Base-by-base conservation (phyloP, 345 rosid species). In the Gossypium thurberi region DNA sequence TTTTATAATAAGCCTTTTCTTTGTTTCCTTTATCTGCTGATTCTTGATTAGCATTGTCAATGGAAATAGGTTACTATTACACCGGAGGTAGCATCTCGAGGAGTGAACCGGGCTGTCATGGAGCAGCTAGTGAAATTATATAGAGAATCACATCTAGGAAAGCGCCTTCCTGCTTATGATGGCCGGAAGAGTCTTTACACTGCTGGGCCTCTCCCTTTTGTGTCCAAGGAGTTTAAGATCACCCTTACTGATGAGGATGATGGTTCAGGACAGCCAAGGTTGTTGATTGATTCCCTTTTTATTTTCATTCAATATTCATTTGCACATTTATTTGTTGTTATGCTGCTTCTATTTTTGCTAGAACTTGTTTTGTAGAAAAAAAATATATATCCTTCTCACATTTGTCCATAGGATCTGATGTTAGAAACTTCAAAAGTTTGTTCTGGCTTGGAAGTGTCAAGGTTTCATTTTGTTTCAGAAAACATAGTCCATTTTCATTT, bases 91-190 rank as follows among this genome's bases (percentile, higher is more conserved):
- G 67, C 93, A 55, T 91, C 96, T 28, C 79, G 97, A 51, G 97
- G 88, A 53, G 91, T 91, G 47, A 94, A 87, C 76, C 98, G 97
- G 40, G 95, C 95, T 77, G 94, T 91, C 72, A 91, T 91, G 90
- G 82, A 84, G 75, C 84, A 81, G 52, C 87, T 94, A 20, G 96
- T 91, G 28, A 78, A 28, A 12, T 14, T 78, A 40, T 91, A 91
- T 76, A 77, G 74, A 25, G 94, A 86, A 6, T 91, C 97, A 8
- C 97, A 90, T 78, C 96, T 94, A 61, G 97, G 96, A 65, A 85
- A 67, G 76, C 94, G 98, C 12, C 97, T 88, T 80, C 98, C 98
- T 1, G 98, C 93, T 0, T 94, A 94, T 80, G 97, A 94, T 84
- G 98, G 98, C 5, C 82, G 96, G 2, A 94, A 94, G 78, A 90